A percentile compares a stretch with the other conserved stretches of the same genome.
These are phyloP conservation scores for Dissophora globulifera DNA, from an alignment of 192 early-diverging fungal genomes.

Conservation along the genomic window DNA sequence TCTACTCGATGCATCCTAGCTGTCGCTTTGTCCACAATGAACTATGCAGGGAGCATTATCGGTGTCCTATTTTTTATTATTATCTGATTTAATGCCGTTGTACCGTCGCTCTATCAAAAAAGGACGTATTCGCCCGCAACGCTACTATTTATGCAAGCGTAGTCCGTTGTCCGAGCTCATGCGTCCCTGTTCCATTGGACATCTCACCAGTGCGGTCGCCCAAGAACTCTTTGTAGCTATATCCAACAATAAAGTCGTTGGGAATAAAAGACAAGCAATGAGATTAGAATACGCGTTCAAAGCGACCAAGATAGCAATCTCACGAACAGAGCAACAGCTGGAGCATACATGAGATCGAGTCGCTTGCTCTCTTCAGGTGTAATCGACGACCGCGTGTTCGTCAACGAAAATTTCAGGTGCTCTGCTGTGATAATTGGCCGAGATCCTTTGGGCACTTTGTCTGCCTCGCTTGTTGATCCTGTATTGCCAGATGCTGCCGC, in stretches of 20 bases:
- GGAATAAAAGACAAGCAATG: conserved; percentile 18
- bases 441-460: conserved; percentile 31
- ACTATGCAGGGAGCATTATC: too few species aligned
- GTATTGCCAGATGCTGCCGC: conserved; percentile 34
- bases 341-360: conserved; percentile 65
- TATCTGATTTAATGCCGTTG: too few species aligned
- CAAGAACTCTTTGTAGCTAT: conserved; percentile 66
- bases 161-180: conserved; percentile 56
- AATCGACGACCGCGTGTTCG: conserved; percentile 71
- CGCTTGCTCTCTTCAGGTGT: conserved; percentile 63
- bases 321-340: neutral
- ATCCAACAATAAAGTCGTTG: neutral
- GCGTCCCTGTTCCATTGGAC: conserved; percentile 58
- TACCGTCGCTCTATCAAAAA: too few species aligned
- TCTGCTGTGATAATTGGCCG: conserved; percentile 44
- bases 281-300: conserved; percentile 25
- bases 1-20: too few species aligned
- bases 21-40: too few species aligned
- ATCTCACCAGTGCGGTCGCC: conserved; percentile 70
- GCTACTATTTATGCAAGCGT: conserved; percentile 56
- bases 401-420: conserved; percentile 69
- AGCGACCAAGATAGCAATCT: neutral
- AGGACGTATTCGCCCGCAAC: too few species aligned
- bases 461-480: conserved; percentile 6
- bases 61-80: too few species aligned